These are phyloP conservation scores for Candida palmyrensis DNA, from an alignment of 805 yeast genomes.

Conservation along the genomic window DNA sequence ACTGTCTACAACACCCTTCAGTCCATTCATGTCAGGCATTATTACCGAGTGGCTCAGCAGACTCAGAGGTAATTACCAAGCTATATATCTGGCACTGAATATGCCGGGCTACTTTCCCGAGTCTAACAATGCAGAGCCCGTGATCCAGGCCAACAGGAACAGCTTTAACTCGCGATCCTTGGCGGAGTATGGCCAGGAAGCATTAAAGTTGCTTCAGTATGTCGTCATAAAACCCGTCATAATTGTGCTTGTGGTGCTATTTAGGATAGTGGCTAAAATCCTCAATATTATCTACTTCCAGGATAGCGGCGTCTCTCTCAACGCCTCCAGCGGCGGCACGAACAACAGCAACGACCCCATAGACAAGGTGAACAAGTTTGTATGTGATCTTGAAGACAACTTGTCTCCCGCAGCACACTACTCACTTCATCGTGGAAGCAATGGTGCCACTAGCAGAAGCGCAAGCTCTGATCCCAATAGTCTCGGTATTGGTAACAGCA, in stretches of 20 bases:
- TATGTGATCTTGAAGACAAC: conserved; percentile 46
- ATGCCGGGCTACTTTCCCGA: neutral
- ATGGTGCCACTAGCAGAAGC: conserved; percentile 3
- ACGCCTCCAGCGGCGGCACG: conserved; percentile 11
- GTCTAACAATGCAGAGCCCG: neutral
- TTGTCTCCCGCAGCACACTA: conserved; percentile 17
- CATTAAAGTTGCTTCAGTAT: conserved; percentile 7
- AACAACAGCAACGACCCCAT: conserved; percentile 40
- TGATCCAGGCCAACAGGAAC: conserved; percentile 7
- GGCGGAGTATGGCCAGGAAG: conserved; percentile 2
- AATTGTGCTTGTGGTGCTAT: conserved; percentile 15
- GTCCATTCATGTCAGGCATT: too few species aligned
- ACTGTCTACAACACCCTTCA: too few species aligned
- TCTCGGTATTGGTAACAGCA: neutral
- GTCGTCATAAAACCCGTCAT: conserved; percentile 22
- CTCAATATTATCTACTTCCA: conserved; percentile 20
- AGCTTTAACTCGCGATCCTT: conserved; percentile 15
- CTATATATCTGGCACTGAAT: too few species aligned
- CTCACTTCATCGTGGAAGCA: conserved; percentile 8
- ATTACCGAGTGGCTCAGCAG: too few species aligned
- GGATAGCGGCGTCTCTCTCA: conserved; percentile 9
- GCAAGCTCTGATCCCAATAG: conserved; percentile 6
- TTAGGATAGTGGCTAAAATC: conserved; percentile 19
- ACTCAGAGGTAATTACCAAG: too few species aligned
- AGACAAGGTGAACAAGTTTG: conserved; percentile 48